phyloP scores from a whole-genome alignment of 106 monocot species.

The Chionographis japonica region DNA sequence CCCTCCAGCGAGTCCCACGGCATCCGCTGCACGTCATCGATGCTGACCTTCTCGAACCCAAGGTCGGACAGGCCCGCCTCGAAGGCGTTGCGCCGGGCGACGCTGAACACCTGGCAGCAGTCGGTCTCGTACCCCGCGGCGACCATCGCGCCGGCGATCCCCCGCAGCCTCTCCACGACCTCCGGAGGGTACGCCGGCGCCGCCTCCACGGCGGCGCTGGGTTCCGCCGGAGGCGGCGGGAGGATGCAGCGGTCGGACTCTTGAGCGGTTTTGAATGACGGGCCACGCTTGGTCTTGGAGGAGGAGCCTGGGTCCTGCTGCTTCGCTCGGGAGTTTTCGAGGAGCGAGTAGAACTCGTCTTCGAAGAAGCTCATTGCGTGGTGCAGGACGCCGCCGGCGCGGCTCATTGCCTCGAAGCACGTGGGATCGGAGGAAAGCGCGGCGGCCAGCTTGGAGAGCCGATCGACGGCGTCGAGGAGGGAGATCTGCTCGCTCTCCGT shows the following conservation, averaged over 20 bases:
- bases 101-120: conserved; percentile 38
- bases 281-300: conserved; percentile 9
- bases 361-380: conserved; percentile 67
- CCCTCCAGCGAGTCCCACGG: conserved; percentile 39
- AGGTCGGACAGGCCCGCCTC: conserved; percentile 9
- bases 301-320: not conserved
- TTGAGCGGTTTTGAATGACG: conserved; percentile 5
- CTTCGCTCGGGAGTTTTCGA: conserved; percentile 26
- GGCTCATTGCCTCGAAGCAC: conserved; percentile 11
- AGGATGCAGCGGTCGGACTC: conserved; percentile 1
- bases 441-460: conserved; percentile 19
- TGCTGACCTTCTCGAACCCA: conserved; percentile 30
- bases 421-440: conserved; percentile 7
- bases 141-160: conserved; percentile 39
- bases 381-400: conserved; percentile 30
- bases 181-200: conserved; percentile 16
- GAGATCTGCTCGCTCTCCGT: conserved; percentile 1
- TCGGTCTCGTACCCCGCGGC: conserved; percentile 39
- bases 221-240: not conserved
- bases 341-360: conserved; percentile 55
- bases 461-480: conserved; percentile 36
- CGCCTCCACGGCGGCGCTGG: not conserved
- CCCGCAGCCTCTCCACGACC: conserved; percentile 15
- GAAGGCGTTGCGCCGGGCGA: conserved; percentile 25
- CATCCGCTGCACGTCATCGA: conserved; percentile 44